These are phyloP conservation scores for Voacanga thouarsii DNA, from an alignment of 257 asterid genomes.

Conservation along the genomic window DNA sequence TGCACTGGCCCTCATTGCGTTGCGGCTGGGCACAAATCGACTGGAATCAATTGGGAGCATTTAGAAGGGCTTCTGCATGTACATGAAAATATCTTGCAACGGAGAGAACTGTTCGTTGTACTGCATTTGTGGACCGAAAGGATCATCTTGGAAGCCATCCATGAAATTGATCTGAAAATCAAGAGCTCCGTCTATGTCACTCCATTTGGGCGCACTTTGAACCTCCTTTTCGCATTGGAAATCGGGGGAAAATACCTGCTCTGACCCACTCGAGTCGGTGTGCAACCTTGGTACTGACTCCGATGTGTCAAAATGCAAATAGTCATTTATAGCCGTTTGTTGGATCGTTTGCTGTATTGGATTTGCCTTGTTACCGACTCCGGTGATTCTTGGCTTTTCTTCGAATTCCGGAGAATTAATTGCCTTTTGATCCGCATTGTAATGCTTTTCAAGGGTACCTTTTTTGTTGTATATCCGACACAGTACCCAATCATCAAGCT, in stretches of 20 bases:
- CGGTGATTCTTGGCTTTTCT: slow-evolving; percentile 32
- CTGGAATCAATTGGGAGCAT: no score
- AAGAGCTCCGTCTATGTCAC: slow-evolving; percentile 26
- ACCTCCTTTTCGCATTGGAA: slow-evolving; percentile 45
- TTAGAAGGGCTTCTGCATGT: slow-evolving; percentile 48
- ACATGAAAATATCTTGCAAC: slow-evolving; percentile 52
- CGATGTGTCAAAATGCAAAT: slow-evolving; percentile 32
- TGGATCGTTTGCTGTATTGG: slow-evolving; percentile 16
- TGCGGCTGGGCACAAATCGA: background rate
- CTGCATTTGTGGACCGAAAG: slow-evolving; percentile 46
- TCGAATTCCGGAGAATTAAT: slow-evolving; percentile 25
- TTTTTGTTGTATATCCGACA: slow-evolving; percentile 77
- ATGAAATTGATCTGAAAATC: slow-evolving; percentile 45
- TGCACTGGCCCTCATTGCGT: no score
- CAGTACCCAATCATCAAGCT: slow-evolving; percentile 75
- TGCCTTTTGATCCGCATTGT: slow-evolving; percentile 23
- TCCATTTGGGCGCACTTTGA: slow-evolving; percentile 48
- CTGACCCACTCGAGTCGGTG: slow-evolving; percentile 51
- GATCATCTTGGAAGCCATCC: slow-evolving; percentile 52
- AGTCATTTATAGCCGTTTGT: slow-evolving; percentile 24
- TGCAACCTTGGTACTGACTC: slow-evolving; percentile 45
- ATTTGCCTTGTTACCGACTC: slow-evolving; percentile 14
- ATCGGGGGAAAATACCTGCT: slow-evolving; percentile 41
- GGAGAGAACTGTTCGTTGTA: slow-evolving; percentile 38
- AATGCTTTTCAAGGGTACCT: slow-evolving; percentile 49